phyloP scores from a whole-genome alignment of 1,284 basidiomycete genomes.

The Lentinus polychrous region DNA sequence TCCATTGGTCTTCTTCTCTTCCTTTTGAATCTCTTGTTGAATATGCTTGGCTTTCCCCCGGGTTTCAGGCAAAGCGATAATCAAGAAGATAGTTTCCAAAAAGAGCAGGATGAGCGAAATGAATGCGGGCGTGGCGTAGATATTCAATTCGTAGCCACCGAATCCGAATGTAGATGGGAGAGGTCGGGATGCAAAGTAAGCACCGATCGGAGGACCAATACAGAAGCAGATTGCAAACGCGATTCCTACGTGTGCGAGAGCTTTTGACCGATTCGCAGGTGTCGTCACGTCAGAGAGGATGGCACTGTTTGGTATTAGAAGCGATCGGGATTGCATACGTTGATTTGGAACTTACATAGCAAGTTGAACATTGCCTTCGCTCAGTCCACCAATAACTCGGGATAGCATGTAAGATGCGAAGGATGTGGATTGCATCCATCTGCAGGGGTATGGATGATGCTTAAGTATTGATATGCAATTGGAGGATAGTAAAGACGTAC shows the following conservation, averaged over 20 bases:
- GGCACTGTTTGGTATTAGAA: slow-evolving; percentile 42
- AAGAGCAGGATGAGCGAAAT: slow-evolving; percentile 68
- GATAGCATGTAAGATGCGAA: slow-evolving; percentile 88
- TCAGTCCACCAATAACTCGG: slow-evolving; percentile 81
- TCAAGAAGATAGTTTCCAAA: slow-evolving; percentile 67
- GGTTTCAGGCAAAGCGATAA: slow-evolving; percentile 74
- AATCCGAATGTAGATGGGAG: slow-evolving; percentile 48
- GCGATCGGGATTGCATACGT: background rate
- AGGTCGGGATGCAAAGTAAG: slow-evolving; percentile 73
- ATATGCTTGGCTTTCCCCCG: slow-evolving; percentile 34
- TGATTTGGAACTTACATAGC: slow-evolving; percentile 51
- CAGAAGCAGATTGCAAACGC: slow-evolving; percentile 92
- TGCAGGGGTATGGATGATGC: slow-evolving; percentile 18
- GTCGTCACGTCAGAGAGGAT: slow-evolving; percentile 86
- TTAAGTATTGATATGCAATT: background rate
- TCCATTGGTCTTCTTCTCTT: slow-evolving; percentile 18
- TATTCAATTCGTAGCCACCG: slow-evolving; percentile 66
- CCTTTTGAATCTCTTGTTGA: slow-evolving; percentile 20
- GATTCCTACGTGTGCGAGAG: slow-evolving; percentile 87
- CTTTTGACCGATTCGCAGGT: slow-evolving; percentile 68
- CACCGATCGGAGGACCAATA: slow-evolving; percentile 78
- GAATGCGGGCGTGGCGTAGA: slow-evolving; percentile 81
- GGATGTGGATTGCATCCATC: slow-evolving; percentile 84
- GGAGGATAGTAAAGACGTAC: slow-evolving; percentile 35
- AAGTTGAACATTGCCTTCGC: slow-evolving; percentile 82